These are phyloP conservation scores for Eucalyptus rudis DNA, from an alignment of 345 rosid species.

Conservation along the genomic window DNA sequence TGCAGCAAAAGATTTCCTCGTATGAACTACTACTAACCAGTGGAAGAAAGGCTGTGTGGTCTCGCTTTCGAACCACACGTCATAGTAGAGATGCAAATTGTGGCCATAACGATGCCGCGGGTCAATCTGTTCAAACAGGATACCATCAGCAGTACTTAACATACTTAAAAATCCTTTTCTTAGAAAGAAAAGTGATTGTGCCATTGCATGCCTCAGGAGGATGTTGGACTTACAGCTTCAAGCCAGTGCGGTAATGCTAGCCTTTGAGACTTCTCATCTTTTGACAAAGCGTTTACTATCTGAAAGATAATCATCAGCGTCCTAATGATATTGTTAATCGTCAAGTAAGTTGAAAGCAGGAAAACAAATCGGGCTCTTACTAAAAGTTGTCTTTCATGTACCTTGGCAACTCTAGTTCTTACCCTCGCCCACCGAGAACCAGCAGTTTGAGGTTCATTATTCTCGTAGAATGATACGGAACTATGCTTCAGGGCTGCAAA, in stretches of 20 bases:
- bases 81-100: constrained; percentile 54
- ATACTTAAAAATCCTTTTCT: background rate
- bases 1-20: background rate
- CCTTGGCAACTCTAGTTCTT: constrained; percentile 8
- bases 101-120: constrained; percentile 62
- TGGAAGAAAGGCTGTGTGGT: constrained; percentile 58
- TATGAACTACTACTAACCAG: constrained; percentile 17
- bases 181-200: background rate
- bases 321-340: background rate
- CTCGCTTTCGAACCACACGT: constrained; percentile 41
- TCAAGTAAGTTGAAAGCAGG: background rate
- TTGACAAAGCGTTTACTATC: constrained; percentile 82
- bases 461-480: too few relatives aligned
- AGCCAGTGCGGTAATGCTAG: constrained; percentile 87
- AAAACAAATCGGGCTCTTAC: background rate
- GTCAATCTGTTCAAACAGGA: constrained; percentile 28
- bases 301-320: constrained; percentile 1
- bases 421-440: too few relatives aligned
- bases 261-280: constrained; percentile 82
- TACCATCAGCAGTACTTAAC: background rate
- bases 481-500: too few relatives aligned
- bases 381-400: background rate
- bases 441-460: too few relatives aligned
- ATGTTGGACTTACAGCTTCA: constrained; percentile 64
- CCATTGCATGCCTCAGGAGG: background rate